Evolutionary conservation across 257 asterid species (phyloP).

Genomic region (Lavandula angustifolia): DNA sequence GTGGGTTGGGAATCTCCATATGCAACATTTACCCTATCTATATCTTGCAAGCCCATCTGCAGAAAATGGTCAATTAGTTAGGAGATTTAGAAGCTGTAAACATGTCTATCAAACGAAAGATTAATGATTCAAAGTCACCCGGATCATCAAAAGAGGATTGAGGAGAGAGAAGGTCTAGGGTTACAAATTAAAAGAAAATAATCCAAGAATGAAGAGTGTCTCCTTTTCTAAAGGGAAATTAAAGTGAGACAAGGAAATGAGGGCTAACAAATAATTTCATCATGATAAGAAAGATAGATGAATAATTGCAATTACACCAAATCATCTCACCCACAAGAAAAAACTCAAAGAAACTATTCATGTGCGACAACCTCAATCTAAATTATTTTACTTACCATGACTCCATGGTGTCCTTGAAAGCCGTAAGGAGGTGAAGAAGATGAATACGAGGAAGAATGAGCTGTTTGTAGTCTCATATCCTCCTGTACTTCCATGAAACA

Average conservation of each 20-base stretch:
- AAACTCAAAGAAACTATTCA: too few species aligned
- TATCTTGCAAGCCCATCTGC: slow-evolving; percentile 70
- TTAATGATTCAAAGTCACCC: too few species aligned
- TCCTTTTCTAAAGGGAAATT: not conserved
- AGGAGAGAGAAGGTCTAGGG: slow-evolving; percentile 39
- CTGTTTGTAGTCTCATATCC: slow-evolving; percentile 58
- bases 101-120: too few species aligned
- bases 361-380: not conserved
- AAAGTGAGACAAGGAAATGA: not conserved
- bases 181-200: slow-evolving; percentile 25
- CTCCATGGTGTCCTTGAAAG: slow-evolving; percentile 50
- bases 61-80: slow-evolving; percentile 22
- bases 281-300: not conserved
- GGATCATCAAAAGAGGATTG: too few species aligned
- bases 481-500: slow-evolving; percentile 52
- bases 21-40: slow-evolving; percentile 54
- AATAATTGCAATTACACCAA: too few species aligned
- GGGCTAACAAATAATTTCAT: too few species aligned
- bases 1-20: slow-evolving; percentile 62
- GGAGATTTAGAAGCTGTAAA: too few species aligned
- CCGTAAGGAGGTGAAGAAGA: slow-evolving; percentile 57
- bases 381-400: slow-evolving; percentile 53
- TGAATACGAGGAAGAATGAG: slow-evolving; percentile 53
- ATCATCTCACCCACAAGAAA: too few species aligned
- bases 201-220: too few species aligned